Evolutionary conservation across 2,329 filamentous ascomycete genomes (phyloP), one percentile per base, ranked within the genome.

Genomic region (Pseudogymnoascus sp.): DNA sequence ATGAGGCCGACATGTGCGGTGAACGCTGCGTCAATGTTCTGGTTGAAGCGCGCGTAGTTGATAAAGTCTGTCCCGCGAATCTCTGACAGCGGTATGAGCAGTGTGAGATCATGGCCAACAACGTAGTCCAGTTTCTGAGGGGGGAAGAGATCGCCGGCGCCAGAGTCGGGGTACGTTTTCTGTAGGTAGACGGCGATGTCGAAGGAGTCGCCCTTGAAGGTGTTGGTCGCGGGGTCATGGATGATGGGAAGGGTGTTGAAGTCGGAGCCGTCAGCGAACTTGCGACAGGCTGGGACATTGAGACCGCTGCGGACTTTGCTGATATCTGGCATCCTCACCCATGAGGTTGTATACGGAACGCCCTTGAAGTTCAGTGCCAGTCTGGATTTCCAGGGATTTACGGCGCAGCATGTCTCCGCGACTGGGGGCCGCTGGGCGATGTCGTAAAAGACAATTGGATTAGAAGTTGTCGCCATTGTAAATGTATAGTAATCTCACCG

Each of bases 141-240:
- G 11, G 51, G 80, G 68, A 87, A 83, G 1, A 88, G 76, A 54
- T 78, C 72, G 0, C 79, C 77, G 1, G 70, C 75, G 1, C 79
- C 79, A 0, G 78, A 71, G 31, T 73, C 64, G 0, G 83, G 82
- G 63, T 83, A 85, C 0, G 71, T 77, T 1, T 78, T 73, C 23
- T 88, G 79, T 1, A 89, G 77, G 68, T 87, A 83, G 25, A 80
- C 73, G 6, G 86, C 86, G 65, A 89, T 89, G 62, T 88, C 86
- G 69, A 87, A 86, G 2, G 85, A 84, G 74, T 89, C 86, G 4
- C 86, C 86, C 2, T 88, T 63, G 0, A 77, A 61, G 0, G 73
- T 65, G 4, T 69, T 70, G 0, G 78, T 80, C 16, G 69, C 63
- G 0, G 76, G 71, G 61, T 87, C 82, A 0, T 75, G 68, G 21